A percentile compares a stretch with the other conserved stretches of the same genome.
These are phyloP conservation scores for Fraxinus quadrangulata DNA, from an alignment of 257 asterid genomes.

Conservation along the genomic window DNA sequence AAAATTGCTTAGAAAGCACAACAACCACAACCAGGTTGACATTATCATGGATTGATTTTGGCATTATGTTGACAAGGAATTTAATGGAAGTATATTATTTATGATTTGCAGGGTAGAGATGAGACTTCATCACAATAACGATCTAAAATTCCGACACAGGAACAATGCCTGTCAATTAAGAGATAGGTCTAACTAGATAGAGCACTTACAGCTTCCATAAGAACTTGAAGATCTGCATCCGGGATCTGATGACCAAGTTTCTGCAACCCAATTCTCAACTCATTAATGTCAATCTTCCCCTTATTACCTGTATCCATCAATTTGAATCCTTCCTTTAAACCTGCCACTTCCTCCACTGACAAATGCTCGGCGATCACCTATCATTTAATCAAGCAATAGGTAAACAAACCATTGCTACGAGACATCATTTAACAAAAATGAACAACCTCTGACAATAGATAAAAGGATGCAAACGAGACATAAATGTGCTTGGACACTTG, in stretches of 20 bases:
- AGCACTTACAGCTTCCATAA: conserved; percentile 45
- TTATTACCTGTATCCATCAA: conserved; percentile 43
- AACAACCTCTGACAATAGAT: neutral
- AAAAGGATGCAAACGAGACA: neutral
- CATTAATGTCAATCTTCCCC: conserved; percentile 47
- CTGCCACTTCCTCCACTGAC: conserved; percentile 49
- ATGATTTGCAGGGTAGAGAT: too few species aligned
- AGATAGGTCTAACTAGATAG: neutral
- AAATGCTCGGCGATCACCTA: conserved; percentile 56
- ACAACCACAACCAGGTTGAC: too few species aligned
- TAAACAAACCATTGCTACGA: neutral
- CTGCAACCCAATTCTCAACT: conserved; percentile 42
- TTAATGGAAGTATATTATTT: too few species aligned
- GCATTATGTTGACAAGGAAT: too few species aligned
- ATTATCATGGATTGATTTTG: too few species aligned
- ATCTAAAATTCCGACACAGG: too few species aligned
- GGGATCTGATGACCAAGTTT: conserved; percentile 49
- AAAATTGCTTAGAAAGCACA: neutral
- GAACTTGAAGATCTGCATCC: conserved; percentile 42
- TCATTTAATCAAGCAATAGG: conserved; percentile 8
- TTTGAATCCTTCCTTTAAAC: conserved; percentile 47
- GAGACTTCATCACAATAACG: too few species aligned
- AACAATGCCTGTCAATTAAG: too few species aligned
- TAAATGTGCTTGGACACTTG: neutral
- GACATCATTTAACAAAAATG: neutral